Evolutionary conservation across 257 asterid species (phyloP), one percentile per base, ranked within the genome.

Genomic region (Knoxia roxburghii): DNA sequence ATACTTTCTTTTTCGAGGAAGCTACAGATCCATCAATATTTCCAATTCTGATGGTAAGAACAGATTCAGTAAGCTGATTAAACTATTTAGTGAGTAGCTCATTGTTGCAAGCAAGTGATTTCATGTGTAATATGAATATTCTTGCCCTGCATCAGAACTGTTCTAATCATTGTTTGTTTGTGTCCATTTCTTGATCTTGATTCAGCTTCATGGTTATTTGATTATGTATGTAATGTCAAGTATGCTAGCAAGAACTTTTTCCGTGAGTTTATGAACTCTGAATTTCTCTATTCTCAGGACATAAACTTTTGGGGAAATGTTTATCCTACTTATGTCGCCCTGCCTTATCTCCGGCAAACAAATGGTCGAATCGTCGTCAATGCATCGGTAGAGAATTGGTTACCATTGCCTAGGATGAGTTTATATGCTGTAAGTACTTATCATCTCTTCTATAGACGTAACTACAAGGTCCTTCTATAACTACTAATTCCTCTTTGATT

Each of bases 331-430:
- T 78, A 89, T 73, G 96, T 85, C 0, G 97, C 98, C 3, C 84
- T 92, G 45, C 98, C 98, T 18, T 80, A 92, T 68, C 78, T 89
- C 32, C 82, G 94, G 4, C 86, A 87, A 75, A 80, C 50, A 77
- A 80, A 78, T 50, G 98, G 98, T 8, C 81, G 96, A 24, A 67
- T 92, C 15, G 72, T 92, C 37, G 96, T 89, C 72, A 92, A 87
- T 71, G 95, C 98, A 21, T 87, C 97, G 0, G 97, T 89, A 0
- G 97, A 92, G 65, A 87, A 80, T 71, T 92, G 98, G 97, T 70
- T 92, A 69, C 98, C 98, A 5, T 66, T 92, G 82, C 95, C 98
- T 56, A 82, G 98, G 78, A 92, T 92, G 98, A 92, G 98, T 82
- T 68, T 92, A 69, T 92, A 92, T 64, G 74, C 97, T 35, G 97